These are phyloP conservation scores for Beauveria asiatica DNA, from an alignment of 2,329 filamentous ascomycete species.

Conservation along the genomic window DNA sequence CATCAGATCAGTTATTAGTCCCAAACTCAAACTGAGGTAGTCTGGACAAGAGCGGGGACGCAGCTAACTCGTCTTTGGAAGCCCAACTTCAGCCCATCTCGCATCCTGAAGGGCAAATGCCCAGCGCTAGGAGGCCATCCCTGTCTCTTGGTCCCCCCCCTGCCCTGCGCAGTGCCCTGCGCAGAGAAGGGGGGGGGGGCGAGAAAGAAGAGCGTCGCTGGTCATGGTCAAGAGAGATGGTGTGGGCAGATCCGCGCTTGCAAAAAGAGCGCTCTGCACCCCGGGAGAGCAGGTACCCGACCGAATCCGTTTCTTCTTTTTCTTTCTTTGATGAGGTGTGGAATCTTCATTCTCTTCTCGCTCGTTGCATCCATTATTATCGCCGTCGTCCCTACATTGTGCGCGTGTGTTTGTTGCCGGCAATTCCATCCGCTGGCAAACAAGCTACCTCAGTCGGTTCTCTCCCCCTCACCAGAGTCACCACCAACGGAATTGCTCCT, in stretches of 20 bases:
- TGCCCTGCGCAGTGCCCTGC: not conserved
- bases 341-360: not conserved
- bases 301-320: not conserved
- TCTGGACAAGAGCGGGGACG: not conserved
- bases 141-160: not conserved
- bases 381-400: not conserved
- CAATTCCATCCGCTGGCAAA: not conserved
- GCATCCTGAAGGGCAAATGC: not conserved
- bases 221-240: slow-evolving; percentile 1
- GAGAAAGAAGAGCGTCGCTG: not conserved
- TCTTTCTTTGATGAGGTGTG: not conserved
- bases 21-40: not conserved
- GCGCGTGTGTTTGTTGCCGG: not conserved
- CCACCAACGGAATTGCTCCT: not conserved
- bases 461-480: not conserved
- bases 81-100: slow-evolving; percentile 5
- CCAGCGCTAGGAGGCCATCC: not conserved
- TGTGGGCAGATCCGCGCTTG: slow-evolving; percentile 3
- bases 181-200: not conserved
- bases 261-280: slow-evolving; percentile 6
- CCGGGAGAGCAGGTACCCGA: not conserved
- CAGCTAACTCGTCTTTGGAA: slow-evolving; percentile 6
- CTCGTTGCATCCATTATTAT: not conserved
- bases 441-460: too few species aligned
- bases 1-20: not conserved